A percentile compares a stretch with the other conserved stretches of the same genome.
phyloP scores from a whole-genome alignment of 2,329 filamentous ascomycete genomes.

The Atkinsonella texensis region DNA sequence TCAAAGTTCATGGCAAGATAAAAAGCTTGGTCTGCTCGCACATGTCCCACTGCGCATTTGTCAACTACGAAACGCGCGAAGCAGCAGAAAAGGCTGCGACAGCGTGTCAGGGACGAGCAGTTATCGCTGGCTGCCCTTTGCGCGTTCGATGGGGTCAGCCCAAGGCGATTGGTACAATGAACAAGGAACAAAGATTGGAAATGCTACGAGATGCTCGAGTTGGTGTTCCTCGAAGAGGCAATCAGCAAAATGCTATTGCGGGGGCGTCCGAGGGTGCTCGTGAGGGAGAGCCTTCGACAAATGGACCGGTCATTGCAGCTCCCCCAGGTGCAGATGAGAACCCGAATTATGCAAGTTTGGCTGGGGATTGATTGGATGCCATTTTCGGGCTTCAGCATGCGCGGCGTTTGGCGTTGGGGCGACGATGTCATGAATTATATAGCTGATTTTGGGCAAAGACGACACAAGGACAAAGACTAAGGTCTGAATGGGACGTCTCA shows the following conservation, averaged over 20 bases:
- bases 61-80: slow-evolving; percentile 82
- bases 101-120: slow-evolving; percentile 73
- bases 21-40: slow-evolving; percentile 92
- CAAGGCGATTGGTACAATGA: slow-evolving; percentile 82
- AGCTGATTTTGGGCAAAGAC: background rate
- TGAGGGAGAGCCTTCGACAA: slow-evolving; percentile 19
- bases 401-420: slow-evolving; percentile 20
- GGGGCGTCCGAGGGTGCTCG: slow-evolving; percentile 25
- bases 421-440: background rate
- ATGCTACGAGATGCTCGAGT: slow-evolving; percentile 62
- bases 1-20: slow-evolving; percentile 78
- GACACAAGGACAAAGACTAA: slow-evolving; percentile 3
- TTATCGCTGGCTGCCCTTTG: slow-evolving; percentile 84
- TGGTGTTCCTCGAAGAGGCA: slow-evolving; percentile 18
- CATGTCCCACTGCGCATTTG: slow-evolving; percentile 91
- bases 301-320: slow-evolving; percentile 44
- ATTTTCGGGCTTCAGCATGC: slow-evolving; percentile 7
- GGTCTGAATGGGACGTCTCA: background rate
- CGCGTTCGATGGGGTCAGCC: slow-evolving; percentile 88
- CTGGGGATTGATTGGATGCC: slow-evolving; percentile 51
- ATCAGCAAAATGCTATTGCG: slow-evolving; percentile 19
- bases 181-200: slow-evolving; percentile 69
- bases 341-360: slow-evolving; percentile 67
- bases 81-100: slow-evolving; percentile 77
- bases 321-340: slow-evolving; percentile 70